Conservation (phyloP, 2,329 filamentous ascomycete genomes). For the Gyromitra esculenta region DNA sequence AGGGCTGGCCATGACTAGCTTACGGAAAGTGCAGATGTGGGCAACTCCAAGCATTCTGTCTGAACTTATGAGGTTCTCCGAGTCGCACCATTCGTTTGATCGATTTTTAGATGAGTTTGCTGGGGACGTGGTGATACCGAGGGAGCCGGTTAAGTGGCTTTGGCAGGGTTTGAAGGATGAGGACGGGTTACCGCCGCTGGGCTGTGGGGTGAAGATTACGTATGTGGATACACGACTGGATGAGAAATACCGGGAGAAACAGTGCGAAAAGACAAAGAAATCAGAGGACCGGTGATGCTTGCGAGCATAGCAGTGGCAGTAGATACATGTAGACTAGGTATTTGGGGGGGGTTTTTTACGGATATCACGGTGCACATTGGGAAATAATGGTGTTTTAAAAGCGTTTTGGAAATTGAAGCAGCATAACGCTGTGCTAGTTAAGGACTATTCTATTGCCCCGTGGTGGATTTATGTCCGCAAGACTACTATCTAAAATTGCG, state of each 20-base stretch:
- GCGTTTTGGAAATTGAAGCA: slow-evolving; percentile 14
- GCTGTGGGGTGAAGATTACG: slow-evolving; percentile 38
- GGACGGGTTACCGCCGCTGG: slow-evolving; percentile 40
- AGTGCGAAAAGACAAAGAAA: slow-evolving; percentile 23
- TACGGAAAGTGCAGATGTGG: slow-evolving; percentile 52
- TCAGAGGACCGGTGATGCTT: slow-evolving; percentile 9
- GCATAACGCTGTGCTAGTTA: slow-evolving; percentile 17
- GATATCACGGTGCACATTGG: slow-evolving; percentile 5
- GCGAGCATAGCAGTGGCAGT: not conserved
- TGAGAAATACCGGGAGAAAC: slow-evolving; percentile 31
- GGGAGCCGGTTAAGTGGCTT: slow-evolving; percentile 39
- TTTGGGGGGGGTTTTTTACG: not conserved
- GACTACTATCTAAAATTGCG: slow-evolving; percentile 48
- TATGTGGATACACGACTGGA: slow-evolving; percentile 35
- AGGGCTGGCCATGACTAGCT: slow-evolving; percentile 45
- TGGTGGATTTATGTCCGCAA: slow-evolving; percentile 48
- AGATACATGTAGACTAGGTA: not conserved
- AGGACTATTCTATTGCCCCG: slow-evolving; percentile 7
- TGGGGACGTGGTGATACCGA: slow-evolving; percentile 39
- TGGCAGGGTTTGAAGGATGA: slow-evolving; percentile 46
- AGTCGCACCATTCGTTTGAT: slow-evolving; percentile 51
- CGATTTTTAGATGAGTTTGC: slow-evolving; percentile 48
- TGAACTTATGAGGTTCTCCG: slow-evolving; percentile 49
- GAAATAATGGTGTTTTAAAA: slow-evolving; percentile 13
- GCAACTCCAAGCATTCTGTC: slow-evolving; percentile 50